Evolutionary conservation across 73 alveolate species (phyloP).

Genomic region (Paraurostyla sp.): DNA sequence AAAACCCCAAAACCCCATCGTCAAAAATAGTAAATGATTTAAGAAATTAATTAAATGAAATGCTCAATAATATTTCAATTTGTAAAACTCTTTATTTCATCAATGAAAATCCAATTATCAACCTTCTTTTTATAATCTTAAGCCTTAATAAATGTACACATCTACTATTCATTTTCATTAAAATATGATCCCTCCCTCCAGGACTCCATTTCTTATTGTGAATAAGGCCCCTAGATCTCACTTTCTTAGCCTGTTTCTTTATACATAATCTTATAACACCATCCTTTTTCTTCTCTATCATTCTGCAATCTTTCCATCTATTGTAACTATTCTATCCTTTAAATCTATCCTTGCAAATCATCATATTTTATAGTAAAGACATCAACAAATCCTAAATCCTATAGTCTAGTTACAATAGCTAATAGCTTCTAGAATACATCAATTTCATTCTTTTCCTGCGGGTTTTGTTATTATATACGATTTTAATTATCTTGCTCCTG

Average conservation of each 20-base stretch:
- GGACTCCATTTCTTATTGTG: constrained; percentile 28
- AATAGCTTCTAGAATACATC: neutral
- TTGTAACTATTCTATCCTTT: neutral
- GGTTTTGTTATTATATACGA: neutral
- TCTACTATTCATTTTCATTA: constrained; percentile 30
- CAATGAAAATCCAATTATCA: constrained; percentile 52
- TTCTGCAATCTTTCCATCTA: neutral
- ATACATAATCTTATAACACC: constrained; percentile 54
- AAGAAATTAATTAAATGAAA: no score
- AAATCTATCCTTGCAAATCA: neutral
- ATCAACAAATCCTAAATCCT: constrained; percentile 52
- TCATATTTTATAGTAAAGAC: neutral
- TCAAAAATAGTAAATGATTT: no score
- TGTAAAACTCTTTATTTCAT: constrained; percentile 29
- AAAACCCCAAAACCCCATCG: no score
- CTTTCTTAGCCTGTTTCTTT: constrained; percentile 42
- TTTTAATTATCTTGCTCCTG: neutral
- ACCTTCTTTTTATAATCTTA: constrained; percentile 25
- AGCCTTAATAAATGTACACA: constrained; percentile 38
- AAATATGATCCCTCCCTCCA: constrained; percentile 42
- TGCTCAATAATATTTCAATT: neutral
- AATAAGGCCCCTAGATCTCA: constrained; percentile 47
- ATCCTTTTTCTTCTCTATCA: constrained; percentile 36
- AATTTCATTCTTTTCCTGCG: neutral
- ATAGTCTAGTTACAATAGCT: neutral